Evolutionary conservation across 768 basidiomycete species (phyloP).

Genomic region (Mycena pura): DNA sequence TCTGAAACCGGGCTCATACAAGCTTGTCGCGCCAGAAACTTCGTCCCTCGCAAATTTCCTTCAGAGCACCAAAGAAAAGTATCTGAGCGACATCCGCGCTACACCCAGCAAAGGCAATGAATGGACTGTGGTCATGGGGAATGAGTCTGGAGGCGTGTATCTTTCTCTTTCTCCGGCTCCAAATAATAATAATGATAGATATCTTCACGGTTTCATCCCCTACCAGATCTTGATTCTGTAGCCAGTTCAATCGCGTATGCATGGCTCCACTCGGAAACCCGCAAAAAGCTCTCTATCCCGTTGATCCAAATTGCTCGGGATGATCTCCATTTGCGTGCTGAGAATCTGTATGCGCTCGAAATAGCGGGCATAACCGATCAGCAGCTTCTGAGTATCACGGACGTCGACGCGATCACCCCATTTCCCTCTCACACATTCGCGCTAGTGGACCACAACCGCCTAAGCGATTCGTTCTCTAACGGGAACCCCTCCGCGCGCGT

Average conservation of each 20-base stretch:
- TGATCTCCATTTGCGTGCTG: slow-evolving; percentile 82
- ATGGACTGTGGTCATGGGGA: slow-evolving; percentile 93
- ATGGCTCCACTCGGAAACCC: slow-evolving; percentile 68
- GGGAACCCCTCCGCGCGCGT: slow-evolving; percentile 58
- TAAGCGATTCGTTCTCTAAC: slow-evolving; percentile 51
- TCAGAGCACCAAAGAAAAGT: slow-evolving; percentile 58
- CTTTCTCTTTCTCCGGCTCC: no score
- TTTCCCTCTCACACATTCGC: slow-evolving; percentile 68
- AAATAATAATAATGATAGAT: no score
- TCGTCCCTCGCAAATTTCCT: slow-evolving; percentile 47
- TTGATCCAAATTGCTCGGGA: slow-evolving; percentile 71
- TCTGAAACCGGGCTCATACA: slow-evolving; percentile 31
- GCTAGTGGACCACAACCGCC: slow-evolving; percentile 90
- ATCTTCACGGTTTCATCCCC: neutral
- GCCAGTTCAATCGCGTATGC: slow-evolving; percentile 88
- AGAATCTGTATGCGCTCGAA: slow-evolving; percentile 81
- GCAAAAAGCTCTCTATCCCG: slow-evolving; percentile 67
- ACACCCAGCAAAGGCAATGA: slow-evolving; percentile 51
- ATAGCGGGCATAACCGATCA: slow-evolving; percentile 60
- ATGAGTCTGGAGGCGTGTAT: slow-evolving; percentile 86
- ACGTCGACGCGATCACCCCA: slow-evolving; percentile 56
- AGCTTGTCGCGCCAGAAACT: slow-evolving; percentile 1
- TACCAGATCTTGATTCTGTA: slow-evolving; percentile 85
- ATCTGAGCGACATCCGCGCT: slow-evolving; percentile 60
- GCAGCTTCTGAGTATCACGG: slow-evolving; percentile 72